Percentiles rank a stretch among this genome's conserved stretches.
Conservation (phyloP, 1,139 yeast genomes). For the Pichia sp. region DNA sequence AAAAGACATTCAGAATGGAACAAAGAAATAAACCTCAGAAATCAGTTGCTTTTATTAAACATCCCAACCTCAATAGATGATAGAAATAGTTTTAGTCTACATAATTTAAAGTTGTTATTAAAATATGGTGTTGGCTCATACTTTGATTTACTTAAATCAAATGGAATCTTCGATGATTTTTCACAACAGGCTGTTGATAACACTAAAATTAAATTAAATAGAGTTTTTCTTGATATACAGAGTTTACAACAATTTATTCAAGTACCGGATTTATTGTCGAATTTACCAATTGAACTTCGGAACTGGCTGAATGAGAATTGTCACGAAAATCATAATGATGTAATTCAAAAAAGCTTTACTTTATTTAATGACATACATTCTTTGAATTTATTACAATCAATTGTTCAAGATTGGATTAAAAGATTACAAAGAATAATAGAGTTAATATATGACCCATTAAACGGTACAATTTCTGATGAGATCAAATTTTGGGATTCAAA, state of each 20-base stretch:
- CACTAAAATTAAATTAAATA: constrained; percentile 62
- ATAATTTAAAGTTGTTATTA: constrained; percentile 52
- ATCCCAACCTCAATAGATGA: constrained; percentile 3
- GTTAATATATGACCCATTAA: constrained; percentile 44
- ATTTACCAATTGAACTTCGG: constrained; percentile 49
- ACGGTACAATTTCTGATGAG: constrained; percentile 64
- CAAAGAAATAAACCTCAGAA: not conserved
- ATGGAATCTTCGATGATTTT: constrained; percentile 9
- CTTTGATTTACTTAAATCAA: constrained; percentile 33
- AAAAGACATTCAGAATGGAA: constrained; percentile 1
- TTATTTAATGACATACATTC: constrained; percentile 40
- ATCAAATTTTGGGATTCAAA: constrained; percentile 73
- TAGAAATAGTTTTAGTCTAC: constrained; percentile 22
- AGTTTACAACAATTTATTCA: constrained; percentile 65
- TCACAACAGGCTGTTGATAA: constrained; percentile 33
- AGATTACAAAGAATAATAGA: constrained; percentile 54
- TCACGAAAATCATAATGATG: not conserved
- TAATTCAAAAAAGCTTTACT: not conserved
- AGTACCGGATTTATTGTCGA: constrained; percentile 53
- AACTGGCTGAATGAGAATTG: constrained; percentile 30
- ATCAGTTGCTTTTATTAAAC: constrained; percentile 4
- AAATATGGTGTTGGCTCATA: constrained; percentile 49
- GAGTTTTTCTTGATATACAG: constrained; percentile 60
- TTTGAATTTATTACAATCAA: constrained; percentile 59
- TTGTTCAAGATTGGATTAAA: constrained; percentile 68